Base-by-base conservation (phyloP, 2,329 filamentous ascomycete species). In the Pseudofabraea citricarpa region DNA sequence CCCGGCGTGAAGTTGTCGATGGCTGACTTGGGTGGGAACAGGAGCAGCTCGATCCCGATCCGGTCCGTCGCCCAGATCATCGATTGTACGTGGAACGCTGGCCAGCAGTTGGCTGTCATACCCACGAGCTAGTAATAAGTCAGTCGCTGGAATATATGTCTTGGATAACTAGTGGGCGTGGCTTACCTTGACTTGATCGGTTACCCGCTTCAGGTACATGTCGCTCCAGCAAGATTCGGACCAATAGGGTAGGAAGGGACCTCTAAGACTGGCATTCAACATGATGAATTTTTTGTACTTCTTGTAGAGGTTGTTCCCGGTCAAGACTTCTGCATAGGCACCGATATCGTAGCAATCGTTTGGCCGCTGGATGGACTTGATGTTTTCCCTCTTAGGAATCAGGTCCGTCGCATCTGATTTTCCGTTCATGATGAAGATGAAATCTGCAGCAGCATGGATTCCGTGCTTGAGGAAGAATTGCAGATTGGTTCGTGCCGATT, bases 321-420 rank as follows among this genome's bases (percentile, higher is more conserved):
- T 41, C 8, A 60, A 33, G 10, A 60, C 49, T 36, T 58, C 56
- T 1, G 56, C 50, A 32, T 53, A 52, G 10, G 52, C 50, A 3
- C 58, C 58, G 3, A 60, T 36, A 37, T 60, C 58, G 18, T 54
- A 59, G 45, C 58, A 60, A 21, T 54, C 51, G 22, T 60, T 60
- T 21, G 40, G 38, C 31, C 57, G 47, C 18, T 55, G 36, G 8
- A 59, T 32, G 19, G 49, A 22, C 7, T 44, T 41, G 21, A 60
- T 54, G 38, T 58, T 59, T 4, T 42, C 18, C 27, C 44, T 41
- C 9, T 46, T 12, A 6, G 53, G 52, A 18, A 60, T 52, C 4
- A 51, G 26, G 7, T 20, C 29, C 0, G 39, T 24, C 3, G 46
- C 50, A 24, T 54, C 36, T 6, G 56, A 55, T 3, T 53, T 36